These are phyloP conservation scores for Onygena corvina DNA, from an alignment of 2,329 filamentous ascomycete genomes.

Conservation along the genomic window DNA sequence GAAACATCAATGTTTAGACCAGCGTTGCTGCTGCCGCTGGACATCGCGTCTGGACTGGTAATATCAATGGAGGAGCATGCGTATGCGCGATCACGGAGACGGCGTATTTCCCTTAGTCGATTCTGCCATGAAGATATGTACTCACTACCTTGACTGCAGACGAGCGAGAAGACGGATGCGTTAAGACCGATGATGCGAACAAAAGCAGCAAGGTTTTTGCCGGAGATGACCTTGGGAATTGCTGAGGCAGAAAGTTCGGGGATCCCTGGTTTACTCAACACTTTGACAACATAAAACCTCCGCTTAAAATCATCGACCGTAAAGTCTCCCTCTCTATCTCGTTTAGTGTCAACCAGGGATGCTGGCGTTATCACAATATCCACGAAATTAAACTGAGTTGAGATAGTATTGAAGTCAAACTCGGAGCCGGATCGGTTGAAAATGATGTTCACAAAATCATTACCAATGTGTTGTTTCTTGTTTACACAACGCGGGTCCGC, in stretches of 20 bases:
- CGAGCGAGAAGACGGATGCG: constrained; percentile 80
- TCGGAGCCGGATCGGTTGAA: constrained; percentile 92
- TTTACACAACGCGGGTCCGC: constrained; percentile 61
- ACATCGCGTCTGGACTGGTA: constrained; percentile 16
- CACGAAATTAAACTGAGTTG: constrained; percentile 90
- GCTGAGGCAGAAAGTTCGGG: constrained; percentile 84
- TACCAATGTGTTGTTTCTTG: constrained; percentile 93
- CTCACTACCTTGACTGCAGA: constrained; percentile 69
- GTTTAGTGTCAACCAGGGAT: constrained; percentile 13
- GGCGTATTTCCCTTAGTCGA: constrained; percentile 71
- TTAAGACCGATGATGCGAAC: constrained; percentile 83
- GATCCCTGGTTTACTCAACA: constrained; percentile 78
- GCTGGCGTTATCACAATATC: constrained; percentile 93
- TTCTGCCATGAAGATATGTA: constrained; percentile 83
- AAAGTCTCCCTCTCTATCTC: not conserved
- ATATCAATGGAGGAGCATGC: constrained; percentile 19
- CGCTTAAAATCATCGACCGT: constrained; percentile 23
- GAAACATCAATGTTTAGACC: not conserved
- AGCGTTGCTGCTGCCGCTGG: not conserved
- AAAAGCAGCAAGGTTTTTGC: constrained; percentile 69
- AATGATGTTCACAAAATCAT: constrained; percentile 95
- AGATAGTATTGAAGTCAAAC: constrained; percentile 83
- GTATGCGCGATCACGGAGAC: constrained; percentile 52
- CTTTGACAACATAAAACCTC: constrained; percentile 75
- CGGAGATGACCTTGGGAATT: constrained; percentile 76